Base-by-base conservation (phyloP, 352 stramenopile species). In the Phytopythium montanum region DNA sequence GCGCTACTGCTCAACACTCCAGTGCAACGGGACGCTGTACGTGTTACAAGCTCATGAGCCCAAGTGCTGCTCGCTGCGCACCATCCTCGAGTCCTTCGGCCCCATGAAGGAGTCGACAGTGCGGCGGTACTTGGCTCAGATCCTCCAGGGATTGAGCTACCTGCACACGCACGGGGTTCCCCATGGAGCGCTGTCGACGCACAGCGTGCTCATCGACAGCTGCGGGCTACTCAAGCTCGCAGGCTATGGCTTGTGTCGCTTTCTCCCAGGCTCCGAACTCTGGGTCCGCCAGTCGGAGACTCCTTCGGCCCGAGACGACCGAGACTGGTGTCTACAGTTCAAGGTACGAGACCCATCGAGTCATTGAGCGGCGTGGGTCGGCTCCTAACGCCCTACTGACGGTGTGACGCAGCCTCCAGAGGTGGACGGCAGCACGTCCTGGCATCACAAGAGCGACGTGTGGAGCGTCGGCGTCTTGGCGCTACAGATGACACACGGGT, bases 81-180 rank as follows among this genome's bases (percentile, higher is more conserved):
- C 80, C 25, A 85, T 90, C 31, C 64, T 92, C 2, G 69, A 75
- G 52, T 85, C 78, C 10, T 92, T 92, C 61, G 82, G 82, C 1
- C 57, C 70, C 0, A 92, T 92, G 82, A 89, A 87, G 26, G 82
- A 92, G 53, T 56, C 78, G 12, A 88, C 76, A 19, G 83, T 92
- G 48, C 80, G 78, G 0, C 74, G 80, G 0, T 92, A 92, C 28
- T n/a, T 88, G 13, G 18, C 73, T 18, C 82, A 92, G 44, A 52
- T 90, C 16, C 59, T 89, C 1, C 67, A 89, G 23, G 80, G 62
- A 16, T 60, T 89, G 2, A 54, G 54, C 7, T 88, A 60, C 59
- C 69, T 92, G 8, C 80, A 90, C 33, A 41, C 59, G 2, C 69
- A 71, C 34, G 69, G 72, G 16, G 58, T 90, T 21, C 6, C 58